These are phyloP conservation scores for Penicillium diatomitis DNA, from an alignment of 495 filamentous ascomycete genomes.

Conservation along the genomic window DNA sequence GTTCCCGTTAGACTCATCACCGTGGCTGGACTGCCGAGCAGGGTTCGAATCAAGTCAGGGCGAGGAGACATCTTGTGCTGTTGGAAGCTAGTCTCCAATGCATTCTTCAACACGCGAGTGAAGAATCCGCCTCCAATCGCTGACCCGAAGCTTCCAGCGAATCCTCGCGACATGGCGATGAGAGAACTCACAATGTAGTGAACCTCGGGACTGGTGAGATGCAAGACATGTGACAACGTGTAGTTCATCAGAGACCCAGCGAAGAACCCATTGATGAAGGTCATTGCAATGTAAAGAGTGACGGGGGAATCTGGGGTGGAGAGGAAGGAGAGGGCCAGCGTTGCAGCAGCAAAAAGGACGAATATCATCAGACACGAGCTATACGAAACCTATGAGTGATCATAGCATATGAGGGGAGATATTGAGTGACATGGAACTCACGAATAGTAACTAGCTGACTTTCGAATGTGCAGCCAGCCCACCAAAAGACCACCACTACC, in stretches of 20 bases:
- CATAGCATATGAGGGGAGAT: not conserved
- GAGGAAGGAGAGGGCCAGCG: conserved; percentile 39
- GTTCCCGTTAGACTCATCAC: conserved; percentile 41
- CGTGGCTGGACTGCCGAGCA: conserved; percentile 60
- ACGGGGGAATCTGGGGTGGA: conserved; percentile 39
- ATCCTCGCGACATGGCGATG: conserved; percentile 62
- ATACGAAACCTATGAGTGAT: not conserved
- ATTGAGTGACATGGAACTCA: conserved; percentile 11
- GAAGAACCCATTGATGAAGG: conserved; percentile 59
- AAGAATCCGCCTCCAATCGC: conserved; percentile 72
- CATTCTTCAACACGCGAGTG: conserved; percentile 44
- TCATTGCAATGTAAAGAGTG: conserved; percentile 39
- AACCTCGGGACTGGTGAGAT: conserved; percentile 48
- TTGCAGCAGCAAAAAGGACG: conserved; percentile 42
- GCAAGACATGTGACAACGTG: conserved; percentile 63
- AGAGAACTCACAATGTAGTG: conserved; percentile 66
- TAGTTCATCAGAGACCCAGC: conserved; percentile 68
- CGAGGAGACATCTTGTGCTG: conserved; percentile 37
- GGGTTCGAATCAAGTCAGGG: conserved; percentile 47
- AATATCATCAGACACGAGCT: conserved; percentile 47
- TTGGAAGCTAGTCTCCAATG: conserved; percentile 49
- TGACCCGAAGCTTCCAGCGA: conserved; percentile 67
- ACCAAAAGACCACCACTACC: conserved; percentile 58
- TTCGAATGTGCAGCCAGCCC: conserved; percentile 61
- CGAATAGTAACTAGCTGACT: conserved; percentile 54